A percentile compares a stretch with the other conserved stretches of the same genome.
Evolutionary conservation across 106 monocot species (phyloP).

Genomic region (Acorus gramineus): DNA sequence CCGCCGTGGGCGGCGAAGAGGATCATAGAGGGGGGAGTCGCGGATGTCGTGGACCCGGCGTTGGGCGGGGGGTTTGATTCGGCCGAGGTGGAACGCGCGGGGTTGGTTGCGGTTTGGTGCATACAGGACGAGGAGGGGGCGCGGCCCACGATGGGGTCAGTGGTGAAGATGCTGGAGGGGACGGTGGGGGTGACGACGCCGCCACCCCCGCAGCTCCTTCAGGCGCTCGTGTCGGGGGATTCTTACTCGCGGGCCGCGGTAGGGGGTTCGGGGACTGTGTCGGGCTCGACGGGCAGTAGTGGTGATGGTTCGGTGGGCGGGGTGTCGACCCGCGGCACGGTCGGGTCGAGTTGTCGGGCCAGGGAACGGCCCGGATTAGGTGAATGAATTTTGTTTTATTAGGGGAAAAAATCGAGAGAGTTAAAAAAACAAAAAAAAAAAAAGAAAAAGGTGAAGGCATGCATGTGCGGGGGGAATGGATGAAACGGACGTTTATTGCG

Average conservation of each 20-base stretch:
- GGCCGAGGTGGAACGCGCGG: conserved; percentile 27
- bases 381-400: too few species aligned
- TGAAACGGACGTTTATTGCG: too few species aligned
- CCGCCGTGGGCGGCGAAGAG: conserved; percentile 42
- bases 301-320: too few species aligned
- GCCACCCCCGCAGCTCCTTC: conserved; percentile 38
- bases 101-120: conserved; percentile 50
- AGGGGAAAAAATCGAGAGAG: too few species aligned
- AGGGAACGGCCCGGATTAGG: too few species aligned
- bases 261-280: too few species aligned
- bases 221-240: conserved; percentile 44
- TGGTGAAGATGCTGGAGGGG: conserved; percentile 62
- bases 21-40: conserved; percentile 30
- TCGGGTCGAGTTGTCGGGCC: too few species aligned
- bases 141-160: conserved; percentile 42
- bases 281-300: too few species aligned
- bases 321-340: too few species aligned
- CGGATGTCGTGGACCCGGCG: conserved; percentile 24
- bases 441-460: too few species aligned
- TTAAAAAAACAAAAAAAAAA: too few species aligned
- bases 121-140: conserved; percentile 45
- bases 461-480: too few species aligned
- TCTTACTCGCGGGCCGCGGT: conserved; percentile 24
- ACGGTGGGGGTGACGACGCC: conserved; percentile 23
- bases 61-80: conserved; percentile 11